Conservation (phyloP, 306 rosid species). For the Canavalia gladiata region DNA sequence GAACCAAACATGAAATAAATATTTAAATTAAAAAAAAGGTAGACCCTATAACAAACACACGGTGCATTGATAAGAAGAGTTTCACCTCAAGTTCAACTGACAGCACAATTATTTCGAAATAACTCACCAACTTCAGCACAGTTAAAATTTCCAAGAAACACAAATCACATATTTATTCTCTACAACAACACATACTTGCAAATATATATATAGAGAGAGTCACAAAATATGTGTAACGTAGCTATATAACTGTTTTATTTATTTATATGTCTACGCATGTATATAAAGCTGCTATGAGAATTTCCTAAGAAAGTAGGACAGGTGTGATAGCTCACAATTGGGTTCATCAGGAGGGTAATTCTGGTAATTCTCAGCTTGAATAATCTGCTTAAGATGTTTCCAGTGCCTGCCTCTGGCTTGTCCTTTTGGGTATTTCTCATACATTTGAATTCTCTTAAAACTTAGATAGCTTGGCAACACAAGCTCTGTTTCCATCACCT, state of each 20-base stretch:
- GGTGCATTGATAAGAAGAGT: not conserved
- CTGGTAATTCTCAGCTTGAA: constrained; percentile 87
- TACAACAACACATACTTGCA: too few relatives aligned
- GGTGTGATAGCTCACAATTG: constrained; percentile 62
- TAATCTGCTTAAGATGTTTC: constrained; percentile 97
- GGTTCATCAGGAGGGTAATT: constrained; percentile 82
- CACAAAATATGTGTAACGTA: not conserved
- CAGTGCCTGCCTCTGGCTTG: constrained; percentile 92
- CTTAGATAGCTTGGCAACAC: constrained; percentile 81
- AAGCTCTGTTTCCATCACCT: constrained; percentile 79
- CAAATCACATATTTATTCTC: not conserved
- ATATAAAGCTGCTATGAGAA: not conserved
- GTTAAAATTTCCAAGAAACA: constrained; percentile 13
- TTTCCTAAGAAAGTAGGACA: not conserved
- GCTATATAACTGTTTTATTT: not conserved
- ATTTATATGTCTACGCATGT: too few relatives aligned
- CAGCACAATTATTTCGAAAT: constrained; percentile 11
- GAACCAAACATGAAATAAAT: too few relatives aligned
- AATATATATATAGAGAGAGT: not conserved
- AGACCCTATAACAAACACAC: not conserved
- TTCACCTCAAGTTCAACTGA: not conserved
- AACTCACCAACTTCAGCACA: constrained; percentile 34
- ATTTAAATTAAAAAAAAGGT: too few relatives aligned
- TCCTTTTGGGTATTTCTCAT: constrained; percentile 94
- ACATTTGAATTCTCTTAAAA: constrained; percentile 85